A percentile compares a stretch with the other conserved stretches of the same genome.
Conservation (phyloP, 2,329 filamentous ascomycete genomes). For the Pyrenochaeta sp. region DNA sequence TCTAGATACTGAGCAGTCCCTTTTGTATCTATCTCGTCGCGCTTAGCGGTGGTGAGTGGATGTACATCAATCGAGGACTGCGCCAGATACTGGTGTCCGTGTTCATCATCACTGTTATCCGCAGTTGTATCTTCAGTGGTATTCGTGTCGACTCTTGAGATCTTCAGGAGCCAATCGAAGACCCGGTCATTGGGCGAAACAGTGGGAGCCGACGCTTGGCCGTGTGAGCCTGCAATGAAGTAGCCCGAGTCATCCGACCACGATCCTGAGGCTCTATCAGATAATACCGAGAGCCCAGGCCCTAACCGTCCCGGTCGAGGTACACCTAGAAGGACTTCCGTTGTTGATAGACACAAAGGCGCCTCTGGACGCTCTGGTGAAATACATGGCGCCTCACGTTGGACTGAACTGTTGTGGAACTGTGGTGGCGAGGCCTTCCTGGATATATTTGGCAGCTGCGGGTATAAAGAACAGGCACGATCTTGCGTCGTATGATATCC, state of each 20-base stretch:
- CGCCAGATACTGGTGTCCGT: background rate
- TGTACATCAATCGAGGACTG: background rate
- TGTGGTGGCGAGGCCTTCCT: constrained; percentile 15
- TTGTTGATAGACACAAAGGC: constrained; percentile 10
- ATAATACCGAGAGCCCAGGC: constrained; percentile 2
- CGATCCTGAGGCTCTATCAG: constrained; percentile 24
- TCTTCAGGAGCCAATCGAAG: constrained; percentile 24
- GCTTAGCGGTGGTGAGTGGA: background rate
- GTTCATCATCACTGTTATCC: background rate
- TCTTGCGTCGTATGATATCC: constrained; percentile 2
- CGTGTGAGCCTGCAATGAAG: constrained; percentile 13
- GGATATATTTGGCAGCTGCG: constrained; percentile 36
- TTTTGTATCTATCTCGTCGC: background rate
- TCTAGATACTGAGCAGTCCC: no score
- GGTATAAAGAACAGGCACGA: constrained; percentile 18
- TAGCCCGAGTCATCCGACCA: constrained; percentile 43
- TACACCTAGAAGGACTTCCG: background rate
- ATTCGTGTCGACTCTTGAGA: constrained; percentile 5
- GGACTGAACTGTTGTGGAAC: background rate
- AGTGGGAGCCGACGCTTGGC: background rate
- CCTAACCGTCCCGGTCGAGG: background rate
- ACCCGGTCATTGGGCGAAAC: constrained; percentile 17
- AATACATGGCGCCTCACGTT: background rate
- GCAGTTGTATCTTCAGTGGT: background rate
- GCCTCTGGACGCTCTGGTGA: background rate